These are phyloP conservation scores for Phyllosticta citrichinensis DNA, from an alignment of 2,329 filamentous ascomycete genomes.

Conservation along the genomic window DNA sequence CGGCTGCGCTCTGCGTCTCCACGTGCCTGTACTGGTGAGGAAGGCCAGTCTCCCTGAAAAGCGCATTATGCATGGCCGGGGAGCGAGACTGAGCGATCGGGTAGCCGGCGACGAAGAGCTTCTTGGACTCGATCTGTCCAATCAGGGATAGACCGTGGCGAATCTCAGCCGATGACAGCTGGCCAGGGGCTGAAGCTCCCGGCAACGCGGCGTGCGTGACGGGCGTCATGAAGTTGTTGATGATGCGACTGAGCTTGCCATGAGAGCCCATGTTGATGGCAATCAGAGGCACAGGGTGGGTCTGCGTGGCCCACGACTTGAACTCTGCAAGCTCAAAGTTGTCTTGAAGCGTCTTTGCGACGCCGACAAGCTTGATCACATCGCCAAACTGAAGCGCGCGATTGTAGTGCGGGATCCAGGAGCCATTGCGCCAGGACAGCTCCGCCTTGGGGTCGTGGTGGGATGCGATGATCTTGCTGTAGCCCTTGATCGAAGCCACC, in stretches of 20 bases:
- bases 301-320: constrained; percentile 61
- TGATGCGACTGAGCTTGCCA: constrained; percentile 80
- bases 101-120: constrained; percentile 80
- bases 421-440: constrained; percentile 84
- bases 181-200: constrained; percentile 86
- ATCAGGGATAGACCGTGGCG: constrained; percentile 66
- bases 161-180: constrained; percentile 84
- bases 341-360: constrained; percentile 66
- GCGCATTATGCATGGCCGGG: constrained; percentile 77
- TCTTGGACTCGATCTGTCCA: constrained; percentile 63
- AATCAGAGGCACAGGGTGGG: constrained; percentile 76
- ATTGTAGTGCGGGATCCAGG: constrained; percentile 87
- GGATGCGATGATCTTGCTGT: constrained; percentile 81
- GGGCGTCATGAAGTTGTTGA: constrained; percentile 89
- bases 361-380: constrained; percentile 86
- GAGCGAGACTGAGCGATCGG: constrained; percentile 77
- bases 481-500: constrained; percentile 58
- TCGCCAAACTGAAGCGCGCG: constrained; percentile 82
- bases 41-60: constrained; percentile 68
- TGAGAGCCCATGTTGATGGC: constrained; percentile 88
- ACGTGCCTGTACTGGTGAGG: constrained; percentile 70
- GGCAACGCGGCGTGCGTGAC: constrained; percentile 85
- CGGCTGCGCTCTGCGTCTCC: constrained; percentile 58
- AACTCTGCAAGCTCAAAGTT: constrained; percentile 80
- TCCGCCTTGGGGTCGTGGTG: constrained; percentile 78